Base-by-base conservation (phyloP, 305 asterid genomes). In the Plantago coronopus region DNA sequence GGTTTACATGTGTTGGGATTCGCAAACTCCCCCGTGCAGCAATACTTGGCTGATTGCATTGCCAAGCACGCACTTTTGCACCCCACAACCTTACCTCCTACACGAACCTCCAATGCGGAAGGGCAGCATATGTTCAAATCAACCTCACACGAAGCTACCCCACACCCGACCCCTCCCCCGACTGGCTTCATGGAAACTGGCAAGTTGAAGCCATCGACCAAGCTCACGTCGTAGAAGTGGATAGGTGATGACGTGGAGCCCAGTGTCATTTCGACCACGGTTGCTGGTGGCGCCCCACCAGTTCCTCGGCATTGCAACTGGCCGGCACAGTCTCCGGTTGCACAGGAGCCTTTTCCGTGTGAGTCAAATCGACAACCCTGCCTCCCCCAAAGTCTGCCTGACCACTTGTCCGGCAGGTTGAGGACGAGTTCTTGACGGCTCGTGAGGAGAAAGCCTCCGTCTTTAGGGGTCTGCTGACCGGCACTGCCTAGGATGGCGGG, bases 1-100 rank as follows among this genome's bases (percentile, higher is more conserved):
- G 96, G 95, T 72, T 80, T 84, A 66, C 96, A 88, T 2, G 76
- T 73, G 11, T 76, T 76, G 0, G 95, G 95, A 69, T 74, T 74
- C 14, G 87, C 63, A 42, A 69, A 91, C 59, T 77, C 76, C 17
- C 95, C 98, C 0, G 96, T 91, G 78, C 98, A 91, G 64, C 96
- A 86, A 47, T 86, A 86, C 75, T 77, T 86, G 2, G 95, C 86
- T 1, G 96, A 91, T 43, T 81, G 86, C 89, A 84, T 71, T 0
- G 95, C 98, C 68, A 91, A 81, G 61, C 93, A 91, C 0, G 96
- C 96, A 31, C 95, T 91, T 78, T 91, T 88, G 66, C 96, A 88
- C 0, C 96, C 98, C 22, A 91, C 82, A n/a, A 88, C 95, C 50
- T 69, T 59, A 1, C 83, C 93, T 1, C 79, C 88, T 7, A 70